Base-by-base conservation (phyloP, 495 filamentous ascomycete genomes). In the Sabuloglossum arenarium region DNA sequence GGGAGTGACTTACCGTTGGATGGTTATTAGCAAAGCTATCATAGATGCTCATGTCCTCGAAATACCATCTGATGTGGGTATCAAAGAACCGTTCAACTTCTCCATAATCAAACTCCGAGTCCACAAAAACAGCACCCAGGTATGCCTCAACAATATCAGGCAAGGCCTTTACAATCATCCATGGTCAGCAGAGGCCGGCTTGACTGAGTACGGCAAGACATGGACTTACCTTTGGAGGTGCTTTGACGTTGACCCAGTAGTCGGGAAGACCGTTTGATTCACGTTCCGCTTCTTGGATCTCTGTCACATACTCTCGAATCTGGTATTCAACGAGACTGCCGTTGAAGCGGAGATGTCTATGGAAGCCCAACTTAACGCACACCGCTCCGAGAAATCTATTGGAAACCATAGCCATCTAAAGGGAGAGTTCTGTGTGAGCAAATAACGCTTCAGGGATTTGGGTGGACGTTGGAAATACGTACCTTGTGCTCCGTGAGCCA, bases 401-500 rank as follows among this genome's bases (percentile, higher is more conserved):
- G 14, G 88, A 94, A 1, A 91, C 90, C 89, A 98, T 94, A 10
- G 93, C 88, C 88, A 94, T 95, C 75, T 80, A 58, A 30, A 50
- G 28, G 6, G 65, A n/a, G 29, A 66, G 57, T 39, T 16, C 53
- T 47, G 14, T 19, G 50, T 27, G n/a, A 1, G 46, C 27, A 34
- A 24, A 37, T 37, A 37, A 14, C 34, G 34, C 34, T 37, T 14
- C 43, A 50, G 31, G n/a, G 1, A 29, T n/a, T 25, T 8, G 12
- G 9, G 43, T 25, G 11, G 3, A 23, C 3, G 16, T 21, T 6
- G 0, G 10, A 16, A 27, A 14, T 23, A 60, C 68, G 53, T 62
- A 77, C 76, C 62, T 96, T 98, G 71, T 98, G 93, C 69, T 98
- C 91, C 1, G 91, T 98, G 31, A 98, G 75, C 91, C 91, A 98